Evolutionary conservation across 1,284 basidiomycete species (phyloP), one percentile per base, ranked within the genome.

Genomic region (Hemileia vastatrix): DNA sequence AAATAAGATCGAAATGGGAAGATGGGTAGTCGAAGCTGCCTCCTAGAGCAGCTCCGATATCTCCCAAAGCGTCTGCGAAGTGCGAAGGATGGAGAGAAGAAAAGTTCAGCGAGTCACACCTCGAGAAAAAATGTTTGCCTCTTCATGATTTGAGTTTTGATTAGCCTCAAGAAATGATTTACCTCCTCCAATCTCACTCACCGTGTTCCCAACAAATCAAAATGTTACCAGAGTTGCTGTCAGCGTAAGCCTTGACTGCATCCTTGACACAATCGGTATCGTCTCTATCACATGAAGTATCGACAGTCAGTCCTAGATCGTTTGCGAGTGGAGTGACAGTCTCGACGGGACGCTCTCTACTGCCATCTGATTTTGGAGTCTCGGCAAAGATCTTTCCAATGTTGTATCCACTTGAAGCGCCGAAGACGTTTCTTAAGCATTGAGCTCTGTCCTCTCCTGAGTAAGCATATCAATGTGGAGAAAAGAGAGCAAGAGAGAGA

Each of bases 281-380:
- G 27, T 27, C 27, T 27, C 27, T 27, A 27, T 27, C 27, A 27
- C 27, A n/a, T n/a, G n/a, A n/a, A n/a, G n/a, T n/a, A n/a, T 76
- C 70, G 47, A 77, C 68, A 6, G 47, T 61, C 18, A 77, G 54
- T 6, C 71, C 72, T 8, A 76, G 67, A 43, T 68, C 64, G 6
- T 70, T 47, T 1, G 73, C 74, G 15, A 77, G 67, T 2, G 70
- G 69, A 57, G 68, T 66, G 48, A 76, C 76, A 9, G 76, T 76
- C 33, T 68, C 63, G 64, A 68, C 71, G 4, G 76, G 75, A 1
- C 76, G 64, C 33, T 64, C 66, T 5, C 75, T 67, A 31, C 60
- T 64, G n/a, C 68, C 70, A 2, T 67, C 57, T 5, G 54, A 49
- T 52, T 74, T 69, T 58, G 67, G 74, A 23, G 55, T 52, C 56